These are phyloP conservation scores for Diplodia sapinea DNA, from an alignment of 2,329 filamentous ascomycete genomes.

Conservation along the genomic window DNA sequence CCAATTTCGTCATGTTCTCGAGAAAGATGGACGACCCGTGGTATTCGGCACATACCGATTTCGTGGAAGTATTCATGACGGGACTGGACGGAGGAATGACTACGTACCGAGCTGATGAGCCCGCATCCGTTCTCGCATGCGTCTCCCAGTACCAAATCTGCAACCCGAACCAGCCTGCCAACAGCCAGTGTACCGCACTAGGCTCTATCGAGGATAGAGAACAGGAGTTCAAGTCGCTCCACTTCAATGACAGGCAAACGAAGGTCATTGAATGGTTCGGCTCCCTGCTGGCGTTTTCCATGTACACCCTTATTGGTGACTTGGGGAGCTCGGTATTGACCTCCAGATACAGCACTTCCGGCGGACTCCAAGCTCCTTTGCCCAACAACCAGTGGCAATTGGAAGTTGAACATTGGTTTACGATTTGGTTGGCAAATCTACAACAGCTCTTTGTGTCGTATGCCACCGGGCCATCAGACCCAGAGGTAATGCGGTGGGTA, in stretches of 20 bases:
- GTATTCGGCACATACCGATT: conserved; percentile 38
- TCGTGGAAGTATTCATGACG: background rate
- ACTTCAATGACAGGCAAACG: no score
- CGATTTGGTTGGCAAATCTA: conserved; percentile 27
- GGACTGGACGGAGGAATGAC: background rate
- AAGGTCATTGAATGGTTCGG: background rate
- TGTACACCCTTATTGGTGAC: background rate
- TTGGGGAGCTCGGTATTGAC: conserved; percentile 3
- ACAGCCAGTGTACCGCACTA: conserved; percentile 2
- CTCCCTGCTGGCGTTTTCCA: background rate
- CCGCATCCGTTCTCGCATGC: conserved; percentile 31
- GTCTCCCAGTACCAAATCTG: conserved; percentile 28
- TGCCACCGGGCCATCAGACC: background rate
- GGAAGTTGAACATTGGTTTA: conserved; percentile 33
- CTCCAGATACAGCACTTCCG: conserved; percentile 18
- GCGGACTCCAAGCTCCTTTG: conserved; percentile 19
- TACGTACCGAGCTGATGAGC: conserved; percentile 15
- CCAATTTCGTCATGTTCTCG: conserved; percentile 39
- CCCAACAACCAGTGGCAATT: conserved; percentile 33
- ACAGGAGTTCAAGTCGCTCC: no score
- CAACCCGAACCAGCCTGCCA: conserved; percentile 26
- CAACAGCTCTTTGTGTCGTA: conserved; percentile 26
- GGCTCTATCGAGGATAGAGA: background rate
- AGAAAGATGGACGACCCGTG: conserved; percentile 41
- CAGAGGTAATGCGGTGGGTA: background rate